Evolutionary conservation across 164 flowering plant genomes (phyloP), one percentile per base, ranked within the genome.

Genomic region (Paratinospora sagittata): DNA sequence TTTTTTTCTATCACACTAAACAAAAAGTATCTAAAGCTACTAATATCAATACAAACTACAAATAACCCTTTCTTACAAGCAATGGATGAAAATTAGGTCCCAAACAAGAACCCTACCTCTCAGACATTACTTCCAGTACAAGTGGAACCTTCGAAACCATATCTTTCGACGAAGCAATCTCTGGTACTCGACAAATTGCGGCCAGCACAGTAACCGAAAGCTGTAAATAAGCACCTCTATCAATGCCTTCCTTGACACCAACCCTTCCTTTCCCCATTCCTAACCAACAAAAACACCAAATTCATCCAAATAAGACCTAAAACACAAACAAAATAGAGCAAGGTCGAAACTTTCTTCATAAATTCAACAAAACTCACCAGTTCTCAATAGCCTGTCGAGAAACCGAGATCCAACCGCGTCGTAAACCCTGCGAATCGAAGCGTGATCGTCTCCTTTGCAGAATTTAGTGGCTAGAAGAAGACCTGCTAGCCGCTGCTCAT

Each of bases 401-500:
- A 96, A 96, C 6, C 68, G 78, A 66, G 72, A 66, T 23, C 96
- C 96, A 24, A 95, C 84, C 19, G 97, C 97, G 9, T 84, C 76
- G 72, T 92, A 96, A 63, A 90, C 81, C 65, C 66, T 81, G 17
- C 65, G 78, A 69, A 93, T 81, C 3, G 96, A 80, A 43, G 70
- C 80, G 13, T 74, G 79, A 73, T 96, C 97, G 60, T 91, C 87
- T 4, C 81, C 81, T 27, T 82, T 78, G 79, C 90, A 87, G 70
- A 89, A 74, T 71, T 88, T 92, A 57, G 98, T 85, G 34, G 89
- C 94, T 0, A 95, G 78, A 47, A 92, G 90, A 12, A 95, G 89
- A 21, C 99, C 99, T 0, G 95, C 98, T 14, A 95, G 87, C 3
- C 94, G 86, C 69, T 95, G 96, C 71, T 90, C 96, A 76, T 95